phyloP scores from a whole-genome alignment of 2,329 filamentous ascomycete species.

The Cadophora sp. region DNA sequence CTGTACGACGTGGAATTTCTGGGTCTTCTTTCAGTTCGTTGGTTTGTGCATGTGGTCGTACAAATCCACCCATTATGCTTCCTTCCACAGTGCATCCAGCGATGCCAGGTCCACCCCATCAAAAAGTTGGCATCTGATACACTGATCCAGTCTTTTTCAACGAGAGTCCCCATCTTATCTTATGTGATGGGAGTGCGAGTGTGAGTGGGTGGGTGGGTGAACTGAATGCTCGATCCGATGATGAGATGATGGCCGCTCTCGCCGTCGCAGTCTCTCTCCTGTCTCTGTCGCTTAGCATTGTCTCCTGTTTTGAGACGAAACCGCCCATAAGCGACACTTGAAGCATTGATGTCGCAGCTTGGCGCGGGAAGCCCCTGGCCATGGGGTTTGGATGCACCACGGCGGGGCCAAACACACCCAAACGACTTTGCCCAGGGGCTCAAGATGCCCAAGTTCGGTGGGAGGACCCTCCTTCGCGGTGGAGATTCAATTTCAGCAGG shows the following conservation, averaged over 20 bases:
- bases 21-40: background rate
- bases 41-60: background rate
- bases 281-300: background rate
- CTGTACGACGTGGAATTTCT: background rate
- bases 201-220: background rate
- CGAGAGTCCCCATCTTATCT: background rate
- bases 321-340: conserved; percentile 28
- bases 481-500: conserved; percentile 12
- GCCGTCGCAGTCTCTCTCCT: background rate
- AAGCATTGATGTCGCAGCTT: conserved; percentile 31
- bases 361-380: conserved; percentile 13
- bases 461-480: background rate
- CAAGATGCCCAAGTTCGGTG: background rate
- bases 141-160: background rate
- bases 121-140: conserved; percentile 8
- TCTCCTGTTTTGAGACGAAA: conserved; percentile 28
- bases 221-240: conserved; percentile 20
- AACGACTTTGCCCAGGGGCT: conserved; percentile 1
- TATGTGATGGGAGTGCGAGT: too few relatives aligned
- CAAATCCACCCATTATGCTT: background rate
- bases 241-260: conserved; percentile 24
- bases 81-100: background rate
- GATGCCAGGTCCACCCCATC: conserved; percentile 3
- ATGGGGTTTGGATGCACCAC: conserved; percentile 13
- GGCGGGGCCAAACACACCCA: conserved; percentile 4